Conservation (phyloP, 83 land plant species). For the Picea abies region DNA sequence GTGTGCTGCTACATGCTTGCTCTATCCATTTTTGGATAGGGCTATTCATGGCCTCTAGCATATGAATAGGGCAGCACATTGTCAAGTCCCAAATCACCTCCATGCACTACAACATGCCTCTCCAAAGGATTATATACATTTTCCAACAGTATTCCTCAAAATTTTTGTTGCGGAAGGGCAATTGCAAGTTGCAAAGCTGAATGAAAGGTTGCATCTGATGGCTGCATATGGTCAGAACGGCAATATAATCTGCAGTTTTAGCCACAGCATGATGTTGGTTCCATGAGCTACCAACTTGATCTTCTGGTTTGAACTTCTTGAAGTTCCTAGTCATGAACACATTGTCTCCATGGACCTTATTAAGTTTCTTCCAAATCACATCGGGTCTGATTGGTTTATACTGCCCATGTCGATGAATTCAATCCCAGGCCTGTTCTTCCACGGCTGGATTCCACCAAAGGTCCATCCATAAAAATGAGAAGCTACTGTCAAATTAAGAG, state of each 20-base stretch:
- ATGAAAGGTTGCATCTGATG: slow-evolving; percentile 21
- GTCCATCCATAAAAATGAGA: slow-evolving; percentile 94
- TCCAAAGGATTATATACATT: too few species aligned
- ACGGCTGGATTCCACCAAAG: slow-evolving; percentile 99
- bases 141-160: too few species aligned
- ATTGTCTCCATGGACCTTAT: slow-evolving; percentile 90
- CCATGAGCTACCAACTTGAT: slow-evolving; percentile 52
- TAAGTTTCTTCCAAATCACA: slow-evolving; percentile 91
- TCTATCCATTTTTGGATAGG: too few species aligned
- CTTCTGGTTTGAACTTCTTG: slow-evolving; percentile 64
- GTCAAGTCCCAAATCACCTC: too few species aligned
- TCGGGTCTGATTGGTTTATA: slow-evolving; percentile 82
- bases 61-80: too few species aligned
- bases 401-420: slow-evolving; percentile 90
- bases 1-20: too few species aligned
- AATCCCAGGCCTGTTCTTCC: slow-evolving; percentile 90
- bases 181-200: too few species aligned
- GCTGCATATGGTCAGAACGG: slow-evolving; percentile 31
- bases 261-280: slow-evolving; percentile 72
- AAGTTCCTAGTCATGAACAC: slow-evolving; percentile 76
- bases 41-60: too few species aligned
- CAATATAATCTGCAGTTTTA: slow-evolving; percentile 69
- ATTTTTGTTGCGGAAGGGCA: too few species aligned
- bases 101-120: too few species aligned
- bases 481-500: slow-evolving; percentile 90